A percentile compares a stretch with the other conserved stretches of the same genome.
Conservation (phyloP, 805 yeast genomes). For the Metschnikowia rubicola region DNA sequence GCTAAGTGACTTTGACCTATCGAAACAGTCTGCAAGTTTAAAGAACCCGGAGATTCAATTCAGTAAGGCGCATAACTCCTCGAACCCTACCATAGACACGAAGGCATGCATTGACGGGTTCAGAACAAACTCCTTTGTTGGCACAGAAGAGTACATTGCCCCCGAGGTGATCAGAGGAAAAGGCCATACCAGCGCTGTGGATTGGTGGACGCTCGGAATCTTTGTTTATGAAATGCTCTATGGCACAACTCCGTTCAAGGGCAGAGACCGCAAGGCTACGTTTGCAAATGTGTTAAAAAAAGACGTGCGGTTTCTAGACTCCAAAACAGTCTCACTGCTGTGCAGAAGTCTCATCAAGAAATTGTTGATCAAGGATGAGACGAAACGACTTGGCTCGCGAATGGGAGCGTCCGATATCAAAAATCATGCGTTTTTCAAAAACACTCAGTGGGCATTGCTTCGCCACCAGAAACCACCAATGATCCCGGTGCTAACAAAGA, state of each 20-base stretch:
- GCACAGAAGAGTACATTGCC: conserved; percentile 97
- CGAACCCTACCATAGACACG: conserved; percentile 75
- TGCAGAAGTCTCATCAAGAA: conserved; percentile 82
- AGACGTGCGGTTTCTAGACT: conserved; percentile 77
- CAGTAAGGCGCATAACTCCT: conserved; percentile 31
- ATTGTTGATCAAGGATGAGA: conserved; percentile 82
- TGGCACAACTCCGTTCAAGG: conserved; percentile 97
- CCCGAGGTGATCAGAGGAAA: conserved; percentile 97
- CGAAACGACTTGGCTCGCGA: conserved; percentile 82
- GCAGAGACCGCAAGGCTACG: conserved; percentile 81
- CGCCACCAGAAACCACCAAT: conserved; percentile 94
- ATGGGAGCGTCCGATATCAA: conserved; percentile 95
- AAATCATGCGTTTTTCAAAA: conserved; percentile 86
- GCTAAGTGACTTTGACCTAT: conserved; percentile 94
- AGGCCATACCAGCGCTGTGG: conserved; percentile 97
- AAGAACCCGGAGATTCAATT: conserved; percentile 71
- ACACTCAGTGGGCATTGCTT: conserved; percentile 90
- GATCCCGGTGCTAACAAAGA: conserved; percentile 69
- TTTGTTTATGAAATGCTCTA: conserved; percentile 89
- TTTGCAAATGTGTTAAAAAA: conserved; percentile 82
- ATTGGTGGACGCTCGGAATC: conserved; percentile 99
- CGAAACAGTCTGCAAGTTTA: conserved; percentile 78
- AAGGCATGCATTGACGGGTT: conserved; percentile 94
- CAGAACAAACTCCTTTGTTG: conserved; percentile 96
- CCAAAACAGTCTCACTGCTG: conserved; percentile 59